Evolutionary conservation across 371 early-diverging fungal species (phyloP).

Genomic region (Apophysomyces sp.): DNA sequence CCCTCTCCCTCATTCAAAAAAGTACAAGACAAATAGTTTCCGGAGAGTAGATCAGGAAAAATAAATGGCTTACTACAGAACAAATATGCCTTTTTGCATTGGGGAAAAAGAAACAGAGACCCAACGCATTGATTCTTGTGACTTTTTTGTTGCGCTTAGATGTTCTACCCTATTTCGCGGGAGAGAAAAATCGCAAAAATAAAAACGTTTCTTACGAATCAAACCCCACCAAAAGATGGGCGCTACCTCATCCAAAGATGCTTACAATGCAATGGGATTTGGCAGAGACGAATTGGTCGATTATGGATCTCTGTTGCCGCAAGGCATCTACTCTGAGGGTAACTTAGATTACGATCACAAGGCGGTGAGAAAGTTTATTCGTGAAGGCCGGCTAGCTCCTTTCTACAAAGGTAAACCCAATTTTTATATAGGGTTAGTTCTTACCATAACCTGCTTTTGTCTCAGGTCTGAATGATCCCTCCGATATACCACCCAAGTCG

Average conservation of each 20-base stretch:
- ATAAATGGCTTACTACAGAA: too few relatives aligned
- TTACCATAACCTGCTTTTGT: neutral
- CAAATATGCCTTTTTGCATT: too few relatives aligned
- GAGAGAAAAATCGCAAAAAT: neutral
- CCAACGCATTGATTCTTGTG: too few relatives aligned
- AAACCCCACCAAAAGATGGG: neutral
- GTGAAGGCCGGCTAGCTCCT: constrained; percentile 75
- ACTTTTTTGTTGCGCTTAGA: too few relatives aligned
- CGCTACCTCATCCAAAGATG: neutral
- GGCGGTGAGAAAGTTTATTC: constrained; percentile 68
- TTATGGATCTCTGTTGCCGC: constrained; percentile 61
- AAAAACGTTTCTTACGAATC: neutral
- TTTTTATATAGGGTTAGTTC: neutral
- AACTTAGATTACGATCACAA: constrained; percentile 70
- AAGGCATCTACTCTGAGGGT: constrained; percentile 61
- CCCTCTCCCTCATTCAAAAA: too few relatives aligned
- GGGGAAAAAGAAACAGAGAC: too few relatives aligned
- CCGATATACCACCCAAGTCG: neutral
- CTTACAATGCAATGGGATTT: neutral
- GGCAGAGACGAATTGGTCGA: constrained; percentile 43
- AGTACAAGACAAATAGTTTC: too few relatives aligned
- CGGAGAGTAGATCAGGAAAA: too few relatives aligned
- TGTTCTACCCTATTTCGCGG: neutral
- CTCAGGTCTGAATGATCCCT: neutral
- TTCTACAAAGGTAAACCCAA: constrained; percentile 71